phyloP scores from a whole-genome alignment of 2,329 filamentous ascomycete genomes.

The Colletotrichum euphorbiae region DNA sequence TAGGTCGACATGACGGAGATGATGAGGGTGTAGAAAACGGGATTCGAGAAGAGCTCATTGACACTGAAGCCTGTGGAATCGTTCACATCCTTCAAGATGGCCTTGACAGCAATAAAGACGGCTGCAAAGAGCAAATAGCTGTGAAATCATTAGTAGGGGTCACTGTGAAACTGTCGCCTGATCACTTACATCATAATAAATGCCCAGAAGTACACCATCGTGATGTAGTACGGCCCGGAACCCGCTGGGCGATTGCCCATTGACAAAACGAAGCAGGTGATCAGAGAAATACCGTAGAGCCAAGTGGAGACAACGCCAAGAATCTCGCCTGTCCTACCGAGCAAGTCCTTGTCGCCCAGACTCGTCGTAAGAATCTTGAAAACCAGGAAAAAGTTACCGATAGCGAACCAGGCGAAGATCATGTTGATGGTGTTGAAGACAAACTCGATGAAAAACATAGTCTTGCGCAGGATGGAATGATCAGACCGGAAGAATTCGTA shows the following conservation, averaged over 20 bases:
- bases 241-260: constrained; percentile 95
- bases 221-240: constrained; percentile 92
- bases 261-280: constrained; percentile 94
- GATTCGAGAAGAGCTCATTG: constrained; percentile 82
- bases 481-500: constrained; percentile 96
- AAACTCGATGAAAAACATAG: constrained; percentile 93
- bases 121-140: constrained; percentile 95
- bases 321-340: constrained; percentile 82
- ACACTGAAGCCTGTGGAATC: constrained; percentile 74
- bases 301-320: constrained; percentile 94
- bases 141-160: constrained; percentile 42
- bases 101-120: constrained; percentile 90
- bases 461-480: constrained; percentile 87
- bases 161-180: neutral
- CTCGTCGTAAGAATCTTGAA: constrained; percentile 96
- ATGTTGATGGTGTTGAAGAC: constrained; percentile 95
- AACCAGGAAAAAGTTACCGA: constrained; percentile 98
- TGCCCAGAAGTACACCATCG: constrained; percentile 99
- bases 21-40: constrained; percentile 92
- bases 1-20: constrained; percentile 93
- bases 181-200: constrained; percentile 85
- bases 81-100: constrained; percentile 78
- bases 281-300: constrained; percentile 90
- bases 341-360: constrained; percentile 74
- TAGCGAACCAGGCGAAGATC: constrained; percentile 98